phyloP scores from a whole-genome alignment of 192 early-diverging fungal genomes.

The Coemansia sp. region DNA sequence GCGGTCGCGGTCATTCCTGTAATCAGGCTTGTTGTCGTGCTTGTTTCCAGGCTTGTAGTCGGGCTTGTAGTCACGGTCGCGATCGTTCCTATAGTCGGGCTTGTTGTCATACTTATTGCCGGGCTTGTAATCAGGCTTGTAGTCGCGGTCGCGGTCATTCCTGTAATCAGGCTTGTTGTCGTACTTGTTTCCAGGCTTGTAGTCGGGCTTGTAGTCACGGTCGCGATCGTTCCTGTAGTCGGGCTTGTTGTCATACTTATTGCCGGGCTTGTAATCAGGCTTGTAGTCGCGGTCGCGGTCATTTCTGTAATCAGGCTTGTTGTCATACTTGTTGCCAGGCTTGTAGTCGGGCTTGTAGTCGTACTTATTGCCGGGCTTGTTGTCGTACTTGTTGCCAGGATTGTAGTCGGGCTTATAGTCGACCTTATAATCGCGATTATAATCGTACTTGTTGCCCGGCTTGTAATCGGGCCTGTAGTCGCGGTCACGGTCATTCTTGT shows the following conservation, averaged over 20 bases:
- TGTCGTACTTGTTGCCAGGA: no score
- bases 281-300: background rate
- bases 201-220: background rate
- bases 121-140: background rate
- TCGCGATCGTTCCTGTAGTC: constrained; percentile 4
- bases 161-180: background rate
- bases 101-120: background rate
- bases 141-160: background rate
- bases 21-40: background rate
- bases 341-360: constrained; percentile 1
- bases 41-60: background rate
- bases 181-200: constrained; percentile 2
- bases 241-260: background rate
- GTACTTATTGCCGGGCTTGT: background rate
- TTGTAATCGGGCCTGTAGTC: background rate
- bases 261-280: background rate
- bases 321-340: background rate
- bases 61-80: background rate
- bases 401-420: background rate
- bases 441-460: background rate
- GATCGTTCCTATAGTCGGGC: background rate
- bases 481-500: constrained; percentile 7
- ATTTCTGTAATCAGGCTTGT: background rate
- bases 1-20: background rate
- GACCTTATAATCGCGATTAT: constrained; percentile 1